phyloP scores from a whole-genome alignment of 2,329 filamentous ascomycete species.

The Epichloe amarillans region DNA sequence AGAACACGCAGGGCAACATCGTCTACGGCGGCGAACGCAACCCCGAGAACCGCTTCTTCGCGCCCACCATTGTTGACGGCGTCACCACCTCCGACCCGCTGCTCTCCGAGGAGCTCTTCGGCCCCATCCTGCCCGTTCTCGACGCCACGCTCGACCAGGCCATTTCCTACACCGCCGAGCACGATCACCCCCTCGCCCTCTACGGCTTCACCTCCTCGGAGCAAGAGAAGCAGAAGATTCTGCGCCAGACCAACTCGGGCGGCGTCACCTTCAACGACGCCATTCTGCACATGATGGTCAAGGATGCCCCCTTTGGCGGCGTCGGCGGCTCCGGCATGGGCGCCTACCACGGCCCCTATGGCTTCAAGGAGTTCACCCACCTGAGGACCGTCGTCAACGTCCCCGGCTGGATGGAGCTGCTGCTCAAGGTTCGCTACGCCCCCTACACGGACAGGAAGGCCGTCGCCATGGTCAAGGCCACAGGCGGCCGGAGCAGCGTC shows the following conservation, averaged over 20 bases:
- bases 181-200: constrained; percentile 24
- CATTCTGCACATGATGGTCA: constrained; percentile 23
- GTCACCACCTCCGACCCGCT: constrained; percentile 24
- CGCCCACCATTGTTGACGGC: constrained; percentile 25
- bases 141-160: constrained; percentile 18
- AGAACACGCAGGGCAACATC: constrained; percentile 22
- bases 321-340: constrained; percentile 31
- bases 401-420: constrained; percentile 8
- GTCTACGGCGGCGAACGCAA: constrained; percentile 21
- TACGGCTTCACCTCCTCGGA: constrained; percentile 27
- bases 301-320: constrained; percentile 30
- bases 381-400: constrained; percentile 10
- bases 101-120: constrained; percentile 31
- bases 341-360: constrained; percentile 28
- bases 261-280: constrained; percentile 33
- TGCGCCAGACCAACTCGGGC: constrained; percentile 22
- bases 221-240: constrained; percentile 20
- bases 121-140: constrained; percentile 28
- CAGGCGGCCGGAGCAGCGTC: constrained; percentile 3
- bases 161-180: constrained; percentile 15
- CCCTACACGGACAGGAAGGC: constrained; percentile 11
- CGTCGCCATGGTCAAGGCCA: constrained; percentile 3
- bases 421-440: constrained; percentile 10
- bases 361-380: constrained; percentile 23
- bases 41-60: constrained; percentile 17